Conservation (phyloP, 331 rosid species). For the Telfairia occidentalis region DNA sequence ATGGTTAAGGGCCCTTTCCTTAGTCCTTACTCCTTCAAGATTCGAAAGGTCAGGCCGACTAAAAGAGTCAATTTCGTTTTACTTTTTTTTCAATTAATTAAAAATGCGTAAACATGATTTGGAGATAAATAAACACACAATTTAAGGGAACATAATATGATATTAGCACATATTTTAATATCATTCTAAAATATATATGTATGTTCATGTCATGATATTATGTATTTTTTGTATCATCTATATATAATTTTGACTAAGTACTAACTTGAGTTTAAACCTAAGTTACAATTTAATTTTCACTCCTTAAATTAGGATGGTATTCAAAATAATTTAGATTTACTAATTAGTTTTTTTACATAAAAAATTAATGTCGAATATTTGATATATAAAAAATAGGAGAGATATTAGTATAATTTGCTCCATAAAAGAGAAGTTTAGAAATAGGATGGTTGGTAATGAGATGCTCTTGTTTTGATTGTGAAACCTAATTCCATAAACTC, state of each 20-base stretch:
- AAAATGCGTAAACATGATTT: background rate
- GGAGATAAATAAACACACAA: background rate
- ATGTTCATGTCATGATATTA: background rate
- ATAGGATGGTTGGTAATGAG: background rate
- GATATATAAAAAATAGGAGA: background rate
- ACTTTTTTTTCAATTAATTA: background rate
- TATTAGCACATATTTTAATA: background rate
- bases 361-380: too few relatives aligned
- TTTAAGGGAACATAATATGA: too few relatives aligned
- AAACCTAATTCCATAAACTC: too few relatives aligned
- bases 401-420: background rate
- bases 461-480: background rate
- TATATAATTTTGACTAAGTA: background rate
- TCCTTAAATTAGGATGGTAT: too few relatives aligned
- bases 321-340: background rate
- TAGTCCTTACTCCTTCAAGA: conserved; percentile 23
- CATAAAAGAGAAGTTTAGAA: background rate
- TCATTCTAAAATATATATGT: background rate
- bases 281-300: background rate
- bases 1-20: conserved; percentile 21
- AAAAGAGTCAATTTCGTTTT: background rate
- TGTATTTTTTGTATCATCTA: background rate
- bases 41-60: conserved; percentile 27
- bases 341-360: too few relatives aligned
- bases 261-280: too few relatives aligned